Base-by-base conservation (phyloP, 768 basidiomycete genomes). In the Mycena floridula region DNA sequence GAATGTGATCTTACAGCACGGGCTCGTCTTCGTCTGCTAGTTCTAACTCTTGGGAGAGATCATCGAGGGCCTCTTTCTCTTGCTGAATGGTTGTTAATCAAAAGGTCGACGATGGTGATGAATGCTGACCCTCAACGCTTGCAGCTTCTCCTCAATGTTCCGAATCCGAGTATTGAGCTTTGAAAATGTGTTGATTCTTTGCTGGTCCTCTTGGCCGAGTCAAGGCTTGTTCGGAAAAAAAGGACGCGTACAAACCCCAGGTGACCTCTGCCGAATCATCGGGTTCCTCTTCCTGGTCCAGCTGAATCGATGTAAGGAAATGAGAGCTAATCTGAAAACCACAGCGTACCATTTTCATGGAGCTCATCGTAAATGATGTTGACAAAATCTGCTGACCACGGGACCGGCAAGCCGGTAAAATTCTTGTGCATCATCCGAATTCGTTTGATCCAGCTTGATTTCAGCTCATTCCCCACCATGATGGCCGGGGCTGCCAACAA, bases 41-140 rank as follows among this genome's bases (percentile, higher is more conserved):
- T 58, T 95, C 92, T 20, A 97, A 76, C 56, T 96, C 94, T 37
- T 77, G 86, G 2, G 80, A 66, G 24, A 96, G 75, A 60, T 97
- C 94, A 48, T 95, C 91, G 12, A 95, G 77, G 2, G 91, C 86
- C 54, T 96, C 94, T 65, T 94, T 94, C 66, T 95, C 92, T 76
- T 88, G 82, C 92, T 97, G 57, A 12, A 43, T n/a, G n/a, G 23
- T 42, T 20, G 28, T 24, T 18, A 53, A 39, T 23, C 25, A 39
- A 30, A 5, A n/a, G 36, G 37, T 16, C 16, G 15, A 12, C 26
- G 25, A 37, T 28, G 27, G 9, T 23, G 32, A 42, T 20, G 30
- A 25, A 40, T 21, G 55, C 65, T 15, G 25, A 91, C 93, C 76
- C 88, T 88, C 54, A 92, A 74, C 21, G 65, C 65, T 44, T 81